A percentile compares a stretch with the other conserved stretches of the same genome.
Conservation (phyloP, 768 basidiomycete species). For the Leccinum sublutescens region DNA sequence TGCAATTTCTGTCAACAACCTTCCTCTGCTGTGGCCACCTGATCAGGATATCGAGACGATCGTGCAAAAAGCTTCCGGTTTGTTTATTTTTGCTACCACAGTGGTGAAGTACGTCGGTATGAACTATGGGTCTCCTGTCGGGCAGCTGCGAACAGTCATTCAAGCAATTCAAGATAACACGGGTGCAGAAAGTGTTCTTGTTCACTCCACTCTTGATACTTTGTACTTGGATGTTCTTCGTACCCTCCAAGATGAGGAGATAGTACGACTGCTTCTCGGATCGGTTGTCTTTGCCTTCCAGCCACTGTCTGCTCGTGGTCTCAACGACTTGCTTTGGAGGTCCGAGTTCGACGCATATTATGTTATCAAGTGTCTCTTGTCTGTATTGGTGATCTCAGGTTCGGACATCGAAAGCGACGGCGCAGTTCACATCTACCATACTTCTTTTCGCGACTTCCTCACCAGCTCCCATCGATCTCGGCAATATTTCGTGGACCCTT, state of each 20-base stretch:
- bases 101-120: constrained; percentile 25
- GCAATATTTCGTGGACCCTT: constrained; percentile 14
- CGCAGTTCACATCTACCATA: constrained; percentile 19
- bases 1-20: background rate
- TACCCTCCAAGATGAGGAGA: constrained; percentile 11
- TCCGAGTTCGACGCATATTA: constrained; percentile 8
- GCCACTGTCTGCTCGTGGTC: constrained; percentile 15
- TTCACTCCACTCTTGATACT: constrained; percentile 15
- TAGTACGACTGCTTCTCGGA: constrained; percentile 10
- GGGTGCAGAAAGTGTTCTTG: constrained; percentile 1
- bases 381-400: constrained; percentile 15
- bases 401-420: constrained; percentile 5
- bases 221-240: constrained; percentile 17
- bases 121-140: constrained; percentile 9
- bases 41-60: constrained; percentile 19
- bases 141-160: constrained; percentile 13
- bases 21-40: constrained; percentile 19
- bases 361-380: constrained; percentile 12
- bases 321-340: constrained; percentile 11
- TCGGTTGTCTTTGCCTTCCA: constrained; percentile 12
- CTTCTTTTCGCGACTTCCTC: constrained; percentile 24
- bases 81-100: constrained; percentile 31
- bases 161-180: constrained; percentile 2
- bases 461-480: constrained; percentile 12
- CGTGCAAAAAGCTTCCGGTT: constrained; percentile 21